These are phyloP conservation scores for Ambrosia hybrid DNA, from an alignment of 140 eudicot genomes.

Conservation along the genomic window DNA sequence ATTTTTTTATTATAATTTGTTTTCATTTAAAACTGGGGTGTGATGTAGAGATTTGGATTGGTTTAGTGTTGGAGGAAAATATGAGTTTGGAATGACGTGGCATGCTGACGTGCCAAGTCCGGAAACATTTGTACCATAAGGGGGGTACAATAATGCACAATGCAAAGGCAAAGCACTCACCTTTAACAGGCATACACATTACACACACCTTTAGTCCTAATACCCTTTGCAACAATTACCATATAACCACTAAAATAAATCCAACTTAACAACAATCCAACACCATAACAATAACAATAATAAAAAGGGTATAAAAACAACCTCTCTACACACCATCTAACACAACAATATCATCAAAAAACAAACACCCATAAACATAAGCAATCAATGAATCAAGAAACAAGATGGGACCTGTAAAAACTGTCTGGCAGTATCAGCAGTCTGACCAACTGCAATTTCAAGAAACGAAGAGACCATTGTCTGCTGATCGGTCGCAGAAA, in stretches of 20 bases:
- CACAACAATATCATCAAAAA: neutral
- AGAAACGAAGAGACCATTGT: constrained; percentile 74
- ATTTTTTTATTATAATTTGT: too few relatives aligned
- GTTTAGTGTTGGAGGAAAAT: too few relatives aligned
- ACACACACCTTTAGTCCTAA: constrained; percentile 14
- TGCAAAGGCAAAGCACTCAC: neutral
- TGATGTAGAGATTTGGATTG: too few relatives aligned
- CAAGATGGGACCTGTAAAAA: constrained; percentile 65
- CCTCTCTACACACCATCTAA: too few relatives aligned
- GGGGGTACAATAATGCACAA: neutral
- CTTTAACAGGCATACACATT: neutral
- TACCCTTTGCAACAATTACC: too few relatives aligned
- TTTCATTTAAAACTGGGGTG: too few relatives aligned
- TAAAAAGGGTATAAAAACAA: neutral
- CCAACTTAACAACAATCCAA: neutral
- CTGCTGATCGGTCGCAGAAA: constrained; percentile 63
- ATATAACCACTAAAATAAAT: too few relatives aligned
- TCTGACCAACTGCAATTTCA: constrained; percentile 93
- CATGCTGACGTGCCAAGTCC: too few relatives aligned
- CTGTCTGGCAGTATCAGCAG: constrained; percentile 79
- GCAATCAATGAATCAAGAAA: neutral
- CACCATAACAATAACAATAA: neutral
- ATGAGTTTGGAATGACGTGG: too few relatives aligned
- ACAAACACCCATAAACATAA: neutral
- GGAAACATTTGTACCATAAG: neutral